Conservation (phyloP, 192 early-diverging fungal species). For the Coemansia sp. region DNA sequence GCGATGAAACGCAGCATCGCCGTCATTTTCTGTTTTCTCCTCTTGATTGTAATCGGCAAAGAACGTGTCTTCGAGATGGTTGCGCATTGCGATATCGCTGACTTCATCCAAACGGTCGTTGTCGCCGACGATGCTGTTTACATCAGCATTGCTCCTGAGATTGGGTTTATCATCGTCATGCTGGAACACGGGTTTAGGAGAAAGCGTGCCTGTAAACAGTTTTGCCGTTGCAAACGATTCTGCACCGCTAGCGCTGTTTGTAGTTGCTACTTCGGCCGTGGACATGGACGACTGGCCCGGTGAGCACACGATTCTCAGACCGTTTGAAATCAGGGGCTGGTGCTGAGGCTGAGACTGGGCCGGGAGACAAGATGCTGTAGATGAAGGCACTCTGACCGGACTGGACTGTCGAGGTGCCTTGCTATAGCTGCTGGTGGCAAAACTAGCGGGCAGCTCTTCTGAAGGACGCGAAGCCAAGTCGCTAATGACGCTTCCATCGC, state of each 20-base stretch:
- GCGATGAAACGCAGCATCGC: not conserved
- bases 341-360: not conserved
- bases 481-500: constrained; percentile 40
- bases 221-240: constrained; percentile 31
- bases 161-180: not conserved
- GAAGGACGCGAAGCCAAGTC: constrained; percentile 18
- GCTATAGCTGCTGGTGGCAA: not conserved
- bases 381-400: not conserved
- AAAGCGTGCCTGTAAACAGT: constrained; percentile 12
- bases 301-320: not conserved
- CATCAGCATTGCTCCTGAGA: not conserved
- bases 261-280: not conserved
- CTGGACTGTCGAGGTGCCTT: not conserved
- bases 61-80: constrained; percentile 9
- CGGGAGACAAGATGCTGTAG: too few species aligned
- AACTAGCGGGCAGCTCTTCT: constrained; percentile 9
- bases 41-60: not conserved
- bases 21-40: not conserved
- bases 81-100: constrained; percentile 53
- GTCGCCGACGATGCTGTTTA: not conserved
- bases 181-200: constrained; percentile 4
- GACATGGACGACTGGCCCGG: not conserved
- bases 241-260: constrained; percentile 15
- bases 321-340: not conserved
- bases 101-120: constrained; percentile 27